These are phyloP conservation scores for Fraxinus ornus DNA, from an alignment of 305 asterid genomes.

Conservation along the genomic window DNA sequence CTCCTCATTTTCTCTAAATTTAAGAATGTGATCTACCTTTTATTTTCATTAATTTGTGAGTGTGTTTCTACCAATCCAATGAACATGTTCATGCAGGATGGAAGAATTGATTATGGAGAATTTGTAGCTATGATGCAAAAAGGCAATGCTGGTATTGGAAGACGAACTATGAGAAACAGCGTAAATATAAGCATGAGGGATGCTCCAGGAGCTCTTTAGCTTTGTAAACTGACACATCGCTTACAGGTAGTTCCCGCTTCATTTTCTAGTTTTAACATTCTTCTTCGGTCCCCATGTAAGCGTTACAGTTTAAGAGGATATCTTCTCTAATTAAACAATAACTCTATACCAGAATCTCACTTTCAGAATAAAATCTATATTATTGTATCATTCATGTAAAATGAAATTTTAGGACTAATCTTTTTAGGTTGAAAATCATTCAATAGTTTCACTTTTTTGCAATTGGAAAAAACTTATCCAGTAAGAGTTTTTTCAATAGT, in stretches of 20 bases:
- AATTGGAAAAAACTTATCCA: not conserved
- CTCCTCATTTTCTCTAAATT: not conserved
- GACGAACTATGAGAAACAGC: slow-evolving; percentile 97
- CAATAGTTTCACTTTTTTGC: not conserved
- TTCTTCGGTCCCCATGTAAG: not conserved
- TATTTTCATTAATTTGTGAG: not conserved
- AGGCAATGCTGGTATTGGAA: slow-evolving; percentile 90
- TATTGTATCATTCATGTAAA: not conserved
- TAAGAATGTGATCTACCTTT: not conserved
- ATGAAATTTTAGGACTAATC: not conserved
- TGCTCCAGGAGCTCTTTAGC: slow-evolving; percentile 62
- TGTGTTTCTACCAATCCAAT: not conserved
- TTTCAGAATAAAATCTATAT: not conserved
- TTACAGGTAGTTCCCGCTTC: slow-evolving; percentile 31
- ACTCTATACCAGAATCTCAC: not conserved
- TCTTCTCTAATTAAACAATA: not conserved
- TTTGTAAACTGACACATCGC: slow-evolving; percentile 20
- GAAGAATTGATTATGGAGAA: slow-evolving; percentile 93
- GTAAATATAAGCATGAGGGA: slow-evolving; percentile 95
- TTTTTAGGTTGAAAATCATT: not conserved
- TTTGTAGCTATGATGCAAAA: slow-evolving; percentile 98
- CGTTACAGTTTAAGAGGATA: not conserved
- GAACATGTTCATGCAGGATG: slow-evolving; percentile 55
- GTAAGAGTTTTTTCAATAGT: not conserved
- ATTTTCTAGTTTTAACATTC: not conserved